These are phyloP conservation scores for Crithidia bombi DNA, from an alignment of 208 protist genomes.

Conservation along the genomic window DNA sequence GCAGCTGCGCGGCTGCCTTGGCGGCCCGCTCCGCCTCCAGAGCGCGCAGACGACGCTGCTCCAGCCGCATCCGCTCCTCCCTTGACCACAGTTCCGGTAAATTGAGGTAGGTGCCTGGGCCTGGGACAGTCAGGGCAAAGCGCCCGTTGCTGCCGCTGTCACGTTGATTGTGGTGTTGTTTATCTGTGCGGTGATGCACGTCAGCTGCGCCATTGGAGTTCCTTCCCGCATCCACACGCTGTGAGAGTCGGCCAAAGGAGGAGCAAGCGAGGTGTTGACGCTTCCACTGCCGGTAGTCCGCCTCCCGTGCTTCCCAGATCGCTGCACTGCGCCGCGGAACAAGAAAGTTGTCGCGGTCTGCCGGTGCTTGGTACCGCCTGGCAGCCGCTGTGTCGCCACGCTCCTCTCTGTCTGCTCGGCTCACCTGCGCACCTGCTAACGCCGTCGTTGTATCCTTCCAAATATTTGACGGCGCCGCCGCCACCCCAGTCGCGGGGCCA, in stretches of 20 bases:
- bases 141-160: not conserved
- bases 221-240: not conserved
- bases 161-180: not conserved
- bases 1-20: slow-evolving; percentile 11
- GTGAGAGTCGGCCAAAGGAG: slow-evolving; percentile 28
- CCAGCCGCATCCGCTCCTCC: slow-evolving; percentile 27
- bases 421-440: too few relatives aligned
- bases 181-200: not conserved
- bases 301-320: slow-evolving; percentile 38
- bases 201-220: not conserved
- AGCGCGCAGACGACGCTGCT: slow-evolving; percentile 33
- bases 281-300: slow-evolving; percentile 55
- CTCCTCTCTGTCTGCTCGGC: too few relatives aligned
- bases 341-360: not conserved
- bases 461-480: too few relatives aligned
- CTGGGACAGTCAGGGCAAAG: slow-evolving; percentile 7
- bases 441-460: slow-evolving; percentile 5
- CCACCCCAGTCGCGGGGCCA: not conserved
- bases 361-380: not conserved
- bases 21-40: slow-evolving; percentile 38
- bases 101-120: not conserved
- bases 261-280: slow-evolving; percentile 20
- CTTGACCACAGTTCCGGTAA: not conserved
- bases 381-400: not conserved
- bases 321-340: not conserved